Conservation (phyloP, 2,329 filamentous ascomycete species). For the Penicillium expansum region DNA sequence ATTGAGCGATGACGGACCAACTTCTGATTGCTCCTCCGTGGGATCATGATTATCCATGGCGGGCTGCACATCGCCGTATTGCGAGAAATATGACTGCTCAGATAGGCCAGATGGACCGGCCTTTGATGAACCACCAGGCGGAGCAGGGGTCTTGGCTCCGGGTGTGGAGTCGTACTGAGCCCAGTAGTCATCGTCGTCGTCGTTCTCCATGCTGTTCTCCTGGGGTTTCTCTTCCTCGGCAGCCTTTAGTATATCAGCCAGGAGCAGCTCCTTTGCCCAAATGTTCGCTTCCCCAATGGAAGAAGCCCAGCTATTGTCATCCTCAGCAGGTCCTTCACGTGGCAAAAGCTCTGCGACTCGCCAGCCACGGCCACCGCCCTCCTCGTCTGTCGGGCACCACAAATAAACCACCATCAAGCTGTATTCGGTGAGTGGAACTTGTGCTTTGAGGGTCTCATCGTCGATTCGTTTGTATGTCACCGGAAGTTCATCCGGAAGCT, state of each 20-base stretch:
- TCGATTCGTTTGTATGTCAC: slow-evolving; percentile 59
- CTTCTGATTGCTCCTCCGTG: slow-evolving; percentile 50
- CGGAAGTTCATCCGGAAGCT: slow-evolving; percentile 56
- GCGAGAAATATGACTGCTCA: slow-evolving; percentile 60
- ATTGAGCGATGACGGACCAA: slow-evolving; percentile 53
- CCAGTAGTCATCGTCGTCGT: slow-evolving; percentile 65
- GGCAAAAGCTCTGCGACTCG: slow-evolving; percentile 58
- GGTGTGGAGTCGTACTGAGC: slow-evolving; percentile 60
- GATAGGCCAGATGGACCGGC: slow-evolving; percentile 38
- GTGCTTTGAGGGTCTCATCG: slow-evolving; percentile 59
- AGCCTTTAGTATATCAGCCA: slow-evolving; percentile 37
- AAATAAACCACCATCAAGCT: slow-evolving; percentile 56
- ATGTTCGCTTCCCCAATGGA: slow-evolving; percentile 57
- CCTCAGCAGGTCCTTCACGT: slow-evolving; percentile 49
- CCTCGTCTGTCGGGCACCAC: slow-evolving; percentile 59
- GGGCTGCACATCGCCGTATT: slow-evolving; percentile 63
- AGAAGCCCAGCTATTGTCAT: slow-evolving; percentile 52
- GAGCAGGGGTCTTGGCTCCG: slow-evolving; percentile 38
- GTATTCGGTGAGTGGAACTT: slow-evolving; percentile 55
- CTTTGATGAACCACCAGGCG: slow-evolving; percentile 23
- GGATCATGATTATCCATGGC: slow-evolving; percentile 63
- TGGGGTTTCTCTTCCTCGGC: slow-evolving; percentile 24
- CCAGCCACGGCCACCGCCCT: slow-evolving; percentile 55
- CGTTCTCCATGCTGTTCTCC: slow-evolving; percentile 39
- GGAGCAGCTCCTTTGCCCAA: slow-evolving; percentile 36